A percentile compares a stretch with the other conserved stretches of the same genome.
Conservation (phyloP, 2,329 filamentous ascomycete genomes). For the Zymoseptoria ardabiliae region DNA sequence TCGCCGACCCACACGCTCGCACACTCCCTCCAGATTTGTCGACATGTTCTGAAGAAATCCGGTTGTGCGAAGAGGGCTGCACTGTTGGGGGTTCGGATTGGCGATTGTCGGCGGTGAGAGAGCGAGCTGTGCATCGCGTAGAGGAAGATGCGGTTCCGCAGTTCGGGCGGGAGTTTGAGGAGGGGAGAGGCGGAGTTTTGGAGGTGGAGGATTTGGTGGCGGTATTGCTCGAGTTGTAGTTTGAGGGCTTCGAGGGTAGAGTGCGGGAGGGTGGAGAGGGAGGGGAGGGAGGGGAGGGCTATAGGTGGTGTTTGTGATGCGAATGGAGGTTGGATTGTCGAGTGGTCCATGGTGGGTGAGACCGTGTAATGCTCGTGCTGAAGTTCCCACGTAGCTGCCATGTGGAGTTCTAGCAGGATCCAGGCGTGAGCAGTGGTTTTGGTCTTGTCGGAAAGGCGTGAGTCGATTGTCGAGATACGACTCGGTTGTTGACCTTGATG, state of each 20-base stretch:
- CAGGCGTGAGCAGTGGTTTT: background rate
- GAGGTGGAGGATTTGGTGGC: constrained; percentile 12
- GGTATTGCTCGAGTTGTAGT: constrained; percentile 8
- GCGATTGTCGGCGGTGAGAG: constrained; percentile 5
- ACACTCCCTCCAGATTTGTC: constrained; percentile 12
- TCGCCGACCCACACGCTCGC: constrained; percentile 12
- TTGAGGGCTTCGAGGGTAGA: constrained; percentile 13
- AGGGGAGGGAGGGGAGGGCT: background rate
- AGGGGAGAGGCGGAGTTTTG: constrained; percentile 15
- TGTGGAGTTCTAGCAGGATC: no score
- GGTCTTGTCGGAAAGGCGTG: background rate
- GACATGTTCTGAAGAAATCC: constrained; percentile 9
- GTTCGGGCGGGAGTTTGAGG: constrained; percentile 11
- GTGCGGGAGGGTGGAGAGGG: constrained; percentile 10
- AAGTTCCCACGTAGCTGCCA: no score
- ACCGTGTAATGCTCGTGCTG: background rate
- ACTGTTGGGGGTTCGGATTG: background rate
- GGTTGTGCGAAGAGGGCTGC: constrained; percentile 10
- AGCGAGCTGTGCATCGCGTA: constrained; percentile 15
- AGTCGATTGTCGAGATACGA: no score
- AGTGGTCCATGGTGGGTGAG: background rate
- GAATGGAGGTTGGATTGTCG: background rate
- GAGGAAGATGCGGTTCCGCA: constrained; percentile 13
- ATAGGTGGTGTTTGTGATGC: background rate
- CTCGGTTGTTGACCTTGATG: no score